Conservation (phyloP, 768 basidiomycete species). For the Coprinopsis cinerea region DNA sequence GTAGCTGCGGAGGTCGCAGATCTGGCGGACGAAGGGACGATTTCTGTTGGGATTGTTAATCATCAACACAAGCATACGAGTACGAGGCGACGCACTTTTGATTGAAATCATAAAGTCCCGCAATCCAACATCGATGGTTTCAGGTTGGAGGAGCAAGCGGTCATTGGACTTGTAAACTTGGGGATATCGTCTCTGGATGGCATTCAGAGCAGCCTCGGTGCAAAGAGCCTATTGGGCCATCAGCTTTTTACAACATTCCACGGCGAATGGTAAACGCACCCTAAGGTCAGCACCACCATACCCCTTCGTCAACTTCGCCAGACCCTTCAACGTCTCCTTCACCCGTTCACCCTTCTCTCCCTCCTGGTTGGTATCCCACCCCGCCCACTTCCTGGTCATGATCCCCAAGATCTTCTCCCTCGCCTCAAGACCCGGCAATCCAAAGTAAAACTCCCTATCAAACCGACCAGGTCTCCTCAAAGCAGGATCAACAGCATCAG, state of each 20-base stretch:
- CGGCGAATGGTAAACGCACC: slow-evolving; percentile 58
- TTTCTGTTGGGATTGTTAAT: slow-evolving; percentile 44
- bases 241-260: slow-evolving; percentile 4
- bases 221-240: slow-evolving; percentile 67
- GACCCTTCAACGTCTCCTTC: slow-evolving; percentile 67
- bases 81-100: slow-evolving; percentile 62
- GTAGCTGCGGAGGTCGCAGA: slow-evolving; percentile 83
- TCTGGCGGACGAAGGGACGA: slow-evolving; percentile 91
- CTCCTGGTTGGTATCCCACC: slow-evolving; percentile 52
- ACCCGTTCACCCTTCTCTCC: slow-evolving; percentile 29
- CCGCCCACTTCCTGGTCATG: slow-evolving; percentile 87
- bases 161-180: slow-evolving; percentile 95
- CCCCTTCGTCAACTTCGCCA: slow-evolving; percentile 90
- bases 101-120: slow-evolving; percentile 97
- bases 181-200: slow-evolving; percentile 92
- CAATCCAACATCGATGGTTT: slow-evolving; percentile 76
- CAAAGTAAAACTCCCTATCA: slow-evolving; percentile 97
- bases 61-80: background rate
- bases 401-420: slow-evolving; percentile 85
- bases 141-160: slow-evolving; percentile 76
- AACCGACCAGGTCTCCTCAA: slow-evolving; percentile 91
- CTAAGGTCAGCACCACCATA: slow-evolving; percentile 96
- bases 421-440: slow-evolving; percentile 78
- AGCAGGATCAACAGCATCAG: slow-evolving; percentile 97
- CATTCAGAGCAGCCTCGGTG: slow-evolving; percentile 95